A percentile compares a stretch with the other conserved stretches of the same genome.
These are phyloP conservation scores for Actinomortierella wolfii DNA, from an alignment of 371 early-diverging fungal genomes.

Conservation along the genomic window DNA sequence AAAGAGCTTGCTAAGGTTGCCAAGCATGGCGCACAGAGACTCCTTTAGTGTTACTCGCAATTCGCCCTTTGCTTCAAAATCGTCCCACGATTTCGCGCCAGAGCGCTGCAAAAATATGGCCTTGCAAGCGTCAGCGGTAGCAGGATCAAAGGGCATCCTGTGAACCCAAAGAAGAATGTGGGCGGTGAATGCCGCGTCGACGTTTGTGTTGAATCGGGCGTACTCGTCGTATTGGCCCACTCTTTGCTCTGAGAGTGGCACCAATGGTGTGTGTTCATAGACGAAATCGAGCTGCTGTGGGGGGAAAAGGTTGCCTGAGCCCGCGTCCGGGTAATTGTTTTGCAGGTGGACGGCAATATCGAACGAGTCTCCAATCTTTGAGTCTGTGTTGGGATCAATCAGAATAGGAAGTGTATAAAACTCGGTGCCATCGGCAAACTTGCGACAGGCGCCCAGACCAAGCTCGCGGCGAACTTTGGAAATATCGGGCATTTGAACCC, in stretches of 20 bases:
- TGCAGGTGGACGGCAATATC: conserved; percentile 42
- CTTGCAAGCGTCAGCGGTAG: conserved; percentile 15
- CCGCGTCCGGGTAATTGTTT: conserved; percentile 25
- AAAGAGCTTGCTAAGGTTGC: conserved; percentile 31
- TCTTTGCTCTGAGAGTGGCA: conserved; percentile 33
- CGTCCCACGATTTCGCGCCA: conserved; percentile 25
- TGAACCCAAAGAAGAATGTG: conserved; percentile 20
- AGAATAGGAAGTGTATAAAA: conserved; percentile 36
- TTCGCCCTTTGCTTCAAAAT: conserved; percentile 25
- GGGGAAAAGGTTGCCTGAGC: conserved; percentile 39
- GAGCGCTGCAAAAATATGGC: conserved; percentile 28
- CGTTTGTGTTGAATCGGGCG: conserved; percentile 23
- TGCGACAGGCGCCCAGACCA: conserved; percentile 28
- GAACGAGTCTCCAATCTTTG: conserved; percentile 36
- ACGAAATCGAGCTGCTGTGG: conserved; percentile 41
- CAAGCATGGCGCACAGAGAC: conserved; percentile 31
- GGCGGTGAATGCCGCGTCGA: conserved; percentile 35
- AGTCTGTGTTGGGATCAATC: conserved; percentile 19
- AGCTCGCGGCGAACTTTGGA: conserved; percentile 30
- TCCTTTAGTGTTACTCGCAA: conserved; percentile 18
- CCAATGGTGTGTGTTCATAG: conserved; percentile 13
- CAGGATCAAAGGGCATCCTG: conserved; percentile 30
- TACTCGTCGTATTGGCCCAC: conserved; percentile 21
- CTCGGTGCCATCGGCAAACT: conserved; percentile 28
- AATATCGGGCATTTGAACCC: conserved; percentile 30